A percentile compares a stretch with the other conserved stretches of the same genome.
phyloP scores from a whole-genome alignment of 306 rosid species.

The Malus domestica region DNA sequence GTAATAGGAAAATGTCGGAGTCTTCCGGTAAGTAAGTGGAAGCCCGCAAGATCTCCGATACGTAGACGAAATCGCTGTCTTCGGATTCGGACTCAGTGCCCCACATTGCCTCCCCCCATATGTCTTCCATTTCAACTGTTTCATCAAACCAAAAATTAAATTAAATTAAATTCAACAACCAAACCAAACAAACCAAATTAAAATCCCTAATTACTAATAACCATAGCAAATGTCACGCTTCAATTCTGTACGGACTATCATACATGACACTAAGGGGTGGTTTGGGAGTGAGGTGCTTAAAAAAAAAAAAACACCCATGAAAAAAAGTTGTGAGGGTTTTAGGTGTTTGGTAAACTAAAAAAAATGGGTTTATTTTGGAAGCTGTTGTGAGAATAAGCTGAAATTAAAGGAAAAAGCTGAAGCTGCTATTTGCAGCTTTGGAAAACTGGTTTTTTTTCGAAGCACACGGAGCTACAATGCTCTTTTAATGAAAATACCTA shows the following conservation, averaged over 20 bases:
- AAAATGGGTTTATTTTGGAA: no score
- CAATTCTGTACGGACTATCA: not conserved
- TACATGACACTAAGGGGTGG: not conserved
- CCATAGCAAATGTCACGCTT: not conserved
- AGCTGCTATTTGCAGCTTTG: no score
- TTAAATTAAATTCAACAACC: not conserved
- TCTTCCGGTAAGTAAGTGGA: conserved; percentile 51
- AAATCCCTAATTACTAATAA: not conserved
- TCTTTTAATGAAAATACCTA: no score
- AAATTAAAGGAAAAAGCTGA: no score
- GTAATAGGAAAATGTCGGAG: conserved; percentile 42
- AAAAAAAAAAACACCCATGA: no score
- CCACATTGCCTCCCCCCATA: conserved; percentile 42
- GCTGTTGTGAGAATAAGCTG: no score
- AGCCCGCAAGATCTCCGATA: conserved; percentile 62
- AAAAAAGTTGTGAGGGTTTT: no score
- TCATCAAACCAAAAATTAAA: not conserved
- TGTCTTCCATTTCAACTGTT: conserved; percentile 51
- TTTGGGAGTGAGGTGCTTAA: no score
- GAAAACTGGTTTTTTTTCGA: no score
- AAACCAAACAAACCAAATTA: not conserved
- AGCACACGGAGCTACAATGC: no score
- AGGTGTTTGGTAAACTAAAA: no score
- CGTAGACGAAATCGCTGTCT: conserved; percentile 55
- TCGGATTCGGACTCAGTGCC: conserved; percentile 36